These are phyloP conservation scores for Yamadazyma pseudoaaseri DNA, from an alignment of 1,139 yeast species.

Conservation along the genomic window DNA sequence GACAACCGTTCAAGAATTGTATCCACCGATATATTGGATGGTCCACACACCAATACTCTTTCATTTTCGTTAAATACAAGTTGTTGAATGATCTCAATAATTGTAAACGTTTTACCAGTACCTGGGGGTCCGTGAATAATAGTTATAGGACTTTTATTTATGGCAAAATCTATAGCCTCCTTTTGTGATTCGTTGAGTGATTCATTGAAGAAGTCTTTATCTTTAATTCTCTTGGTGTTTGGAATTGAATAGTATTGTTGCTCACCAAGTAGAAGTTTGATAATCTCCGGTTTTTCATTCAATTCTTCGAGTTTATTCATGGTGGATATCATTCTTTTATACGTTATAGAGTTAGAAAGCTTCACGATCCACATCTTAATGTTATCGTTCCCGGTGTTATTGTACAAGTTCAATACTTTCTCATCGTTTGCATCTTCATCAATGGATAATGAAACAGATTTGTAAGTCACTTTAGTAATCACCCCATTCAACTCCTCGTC, in stretches of 20 bases:
- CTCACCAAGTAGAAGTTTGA: slow-evolving; percentile 48
- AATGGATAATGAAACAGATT: slow-evolving; percentile 52
- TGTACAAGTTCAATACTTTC: slow-evolving; percentile 40
- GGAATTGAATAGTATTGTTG: slow-evolving; percentile 22
- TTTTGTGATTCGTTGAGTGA: slow-evolving; percentile 68
- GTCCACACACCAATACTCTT: slow-evolving; percentile 86
- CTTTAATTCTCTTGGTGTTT: slow-evolving; percentile 8
- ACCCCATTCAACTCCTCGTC: slow-evolving; percentile 53
- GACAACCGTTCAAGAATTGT: slow-evolving; percentile 80
- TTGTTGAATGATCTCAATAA: slow-evolving; percentile 83
- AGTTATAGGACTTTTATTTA: slow-evolving; percentile 39
- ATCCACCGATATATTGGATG: slow-evolving; percentile 94
- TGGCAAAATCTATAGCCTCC: slow-evolving; percentile 39
- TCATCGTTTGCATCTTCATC: slow-evolving; percentile 58
- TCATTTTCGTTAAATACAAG: slow-evolving; percentile 55
- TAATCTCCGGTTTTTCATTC: slow-evolving; percentile 32
- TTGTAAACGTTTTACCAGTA: slow-evolving; percentile 69
- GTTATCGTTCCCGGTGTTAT: slow-evolving; percentile 37
- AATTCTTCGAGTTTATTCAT: slow-evolving; percentile 65
- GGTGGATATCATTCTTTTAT: slow-evolving; percentile 78
- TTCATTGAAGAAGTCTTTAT: slow-evolving; percentile 42
- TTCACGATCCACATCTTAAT: slow-evolving; percentile 61
- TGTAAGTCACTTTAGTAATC: slow-evolving; percentile 48
- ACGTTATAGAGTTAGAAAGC: slow-evolving; percentile 67
- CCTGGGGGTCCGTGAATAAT: slow-evolving; percentile 54